Evolutionary conservation across 1,139 yeast species (phyloP).

Genomic region (Groenewaldozyma auringiensis): DNA sequence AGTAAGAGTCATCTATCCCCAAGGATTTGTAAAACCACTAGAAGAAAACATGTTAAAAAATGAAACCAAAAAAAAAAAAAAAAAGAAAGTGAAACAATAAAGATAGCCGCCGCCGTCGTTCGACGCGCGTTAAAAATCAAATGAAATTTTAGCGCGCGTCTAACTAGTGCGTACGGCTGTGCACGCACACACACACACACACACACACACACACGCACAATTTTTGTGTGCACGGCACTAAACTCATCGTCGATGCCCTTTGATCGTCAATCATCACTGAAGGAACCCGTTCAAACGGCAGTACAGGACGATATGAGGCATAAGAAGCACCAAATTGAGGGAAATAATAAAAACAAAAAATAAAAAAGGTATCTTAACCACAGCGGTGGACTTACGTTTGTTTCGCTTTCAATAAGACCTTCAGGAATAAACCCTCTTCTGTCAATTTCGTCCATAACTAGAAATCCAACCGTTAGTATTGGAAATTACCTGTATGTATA

Average conservation of each 20-base stretch:
- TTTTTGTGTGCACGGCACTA: too few species aligned
- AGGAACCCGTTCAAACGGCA: too few species aligned
- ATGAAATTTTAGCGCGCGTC: too few species aligned
- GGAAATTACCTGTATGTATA: neutral
- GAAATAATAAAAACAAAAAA: neutral
- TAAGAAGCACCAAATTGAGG: neutral
- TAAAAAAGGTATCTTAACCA: neutral
- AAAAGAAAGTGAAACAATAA: too few species aligned
- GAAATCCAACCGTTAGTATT: slow-evolving; percentile 6
- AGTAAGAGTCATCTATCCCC: slow-evolving; percentile 87
- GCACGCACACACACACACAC: too few species aligned
- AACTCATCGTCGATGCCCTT: too few species aligned
- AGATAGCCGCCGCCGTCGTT: too few species aligned
- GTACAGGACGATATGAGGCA: neutral
- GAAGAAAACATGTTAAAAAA: neutral
- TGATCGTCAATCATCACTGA: too few species aligned
- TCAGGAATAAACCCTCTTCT: slow-evolving; percentile 87
- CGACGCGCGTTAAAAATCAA: too few species aligned
- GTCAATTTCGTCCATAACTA: slow-evolving; percentile 74
- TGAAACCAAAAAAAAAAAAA: slow-evolving; percentile 1
- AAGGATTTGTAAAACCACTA: slow-evolving; percentile 78
- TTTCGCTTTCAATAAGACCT: slow-evolving; percentile 72
- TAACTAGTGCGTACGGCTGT: too few species aligned
- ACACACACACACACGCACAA: too few species aligned
- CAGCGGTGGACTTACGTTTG: slow-evolving; percentile 35